Evolutionary conservation across 164 flowering plant species (phyloP).

Genomic region (Vitis amurensis): DNA sequence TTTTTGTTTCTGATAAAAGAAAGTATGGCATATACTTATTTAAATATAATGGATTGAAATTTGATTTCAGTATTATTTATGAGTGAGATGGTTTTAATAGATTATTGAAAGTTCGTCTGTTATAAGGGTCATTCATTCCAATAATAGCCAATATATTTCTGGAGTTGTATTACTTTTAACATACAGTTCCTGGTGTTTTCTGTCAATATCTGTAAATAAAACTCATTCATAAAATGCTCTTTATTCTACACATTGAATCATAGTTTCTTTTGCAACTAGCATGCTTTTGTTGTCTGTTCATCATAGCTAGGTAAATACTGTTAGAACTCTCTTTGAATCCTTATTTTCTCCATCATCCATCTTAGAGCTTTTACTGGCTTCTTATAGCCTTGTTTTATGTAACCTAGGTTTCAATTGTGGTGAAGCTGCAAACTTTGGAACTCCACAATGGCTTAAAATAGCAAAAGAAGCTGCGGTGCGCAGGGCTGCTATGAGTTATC

Average conservation of each 20-base stretch:
- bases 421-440: constrained; percentile 99
- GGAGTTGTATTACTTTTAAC: not conserved
- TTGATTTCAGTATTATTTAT: too few species aligned
- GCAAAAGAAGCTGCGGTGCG: constrained; percentile 99
- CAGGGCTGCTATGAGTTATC: constrained; percentile 92
- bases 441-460: constrained; percentile 90
- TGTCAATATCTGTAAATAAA: not conserved
- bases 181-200: not conserved
- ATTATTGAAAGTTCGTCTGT: not conserved
- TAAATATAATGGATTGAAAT: too few species aligned
- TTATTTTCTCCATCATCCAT: not conserved
- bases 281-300: not conserved
- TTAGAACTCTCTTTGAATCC: not conserved
- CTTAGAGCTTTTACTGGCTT: not conserved
- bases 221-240: not conserved
- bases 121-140: not conserved
- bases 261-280: not conserved
- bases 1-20: too few species aligned
- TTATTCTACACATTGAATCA: not conserved
- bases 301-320: not conserved
- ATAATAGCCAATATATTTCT: not conserved
- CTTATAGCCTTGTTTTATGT: not conserved
- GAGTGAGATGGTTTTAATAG: too few species aligned
- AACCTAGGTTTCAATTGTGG: constrained; percentile 91
- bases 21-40: too few species aligned